A percentile compares a stretch with the other conserved stretches of the same genome.
These are phyloP conservation scores for Lichenothelia convexa DNA, from an alignment of 495 filamentous ascomycete genomes.

Conservation along the genomic window DNA sequence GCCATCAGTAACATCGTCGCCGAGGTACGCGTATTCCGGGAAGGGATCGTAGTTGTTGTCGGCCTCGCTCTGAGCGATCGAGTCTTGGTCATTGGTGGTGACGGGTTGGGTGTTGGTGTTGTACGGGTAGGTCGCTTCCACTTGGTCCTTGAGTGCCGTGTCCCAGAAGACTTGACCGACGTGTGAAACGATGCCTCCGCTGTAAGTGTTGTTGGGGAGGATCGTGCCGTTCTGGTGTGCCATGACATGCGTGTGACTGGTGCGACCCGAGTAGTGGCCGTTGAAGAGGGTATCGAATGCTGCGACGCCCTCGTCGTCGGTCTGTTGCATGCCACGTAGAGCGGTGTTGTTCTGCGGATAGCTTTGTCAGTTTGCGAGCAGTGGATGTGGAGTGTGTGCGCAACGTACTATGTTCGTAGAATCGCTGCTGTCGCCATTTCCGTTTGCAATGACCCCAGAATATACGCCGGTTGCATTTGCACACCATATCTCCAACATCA, in stretches of 20 bases:
- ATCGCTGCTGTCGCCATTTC: slow-evolving; percentile 8
- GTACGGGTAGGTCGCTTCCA: slow-evolving; percentile 37
- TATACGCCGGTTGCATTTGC: slow-evolving; percentile 42
- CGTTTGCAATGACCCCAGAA: slow-evolving; percentile 14
- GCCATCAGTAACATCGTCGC: slow-evolving; percentile 29
- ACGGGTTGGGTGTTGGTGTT: slow-evolving; percentile 33
- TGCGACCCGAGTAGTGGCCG: slow-evolving; percentile 40
- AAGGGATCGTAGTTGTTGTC: slow-evolving; percentile 37
- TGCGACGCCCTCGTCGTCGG: slow-evolving; percentile 35
- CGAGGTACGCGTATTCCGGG: slow-evolving; percentile 36
- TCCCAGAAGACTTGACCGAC: slow-evolving; percentile 48
- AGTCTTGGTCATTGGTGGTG: slow-evolving; percentile 34
- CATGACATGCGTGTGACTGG: slow-evolving; percentile 36
- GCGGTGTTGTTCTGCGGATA: slow-evolving; percentile 28
- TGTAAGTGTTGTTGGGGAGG: slow-evolving; percentile 29
- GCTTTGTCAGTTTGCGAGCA: too few species aligned
- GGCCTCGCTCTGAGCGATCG: slow-evolving; percentile 28
- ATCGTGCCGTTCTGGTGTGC: slow-evolving; percentile 4
- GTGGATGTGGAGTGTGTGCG: slow-evolving; percentile 17
- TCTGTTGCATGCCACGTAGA: slow-evolving; percentile 32
- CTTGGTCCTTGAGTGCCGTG: slow-evolving; percentile 33
- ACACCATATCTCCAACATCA: slow-evolving; percentile 44
- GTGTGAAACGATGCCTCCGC: slow-evolving; percentile 31
- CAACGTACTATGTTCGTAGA: not conserved
- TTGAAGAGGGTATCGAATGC: slow-evolving; percentile 39